Evolutionary conservation across 2,329 filamentous ascomycete species (phyloP), one percentile per base, ranked within the genome.

Genomic region (Exophiala sideris): DNA sequence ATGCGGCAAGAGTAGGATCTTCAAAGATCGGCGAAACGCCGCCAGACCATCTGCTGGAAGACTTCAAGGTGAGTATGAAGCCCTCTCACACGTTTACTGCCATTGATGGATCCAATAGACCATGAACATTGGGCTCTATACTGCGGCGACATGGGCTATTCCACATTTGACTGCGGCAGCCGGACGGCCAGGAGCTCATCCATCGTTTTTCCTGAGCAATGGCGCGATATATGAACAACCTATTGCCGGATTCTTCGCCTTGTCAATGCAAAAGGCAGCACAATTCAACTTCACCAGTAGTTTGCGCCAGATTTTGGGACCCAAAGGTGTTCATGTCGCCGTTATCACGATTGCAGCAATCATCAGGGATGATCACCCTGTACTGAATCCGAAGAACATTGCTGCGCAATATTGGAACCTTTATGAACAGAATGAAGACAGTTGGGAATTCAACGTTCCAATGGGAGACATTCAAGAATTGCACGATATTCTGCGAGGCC

Each of bases 301-400:
- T 29, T 33, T 55, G 11, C 52, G 52, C 18, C 54, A 60, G 40
- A 36, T 56, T 29, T n/a, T 47, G 29, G 58, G 48, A 14, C 35
- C 51, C 24, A 40, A 56, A 20, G 63, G 67, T 3, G 62, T 64
- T 29, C 64, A 65, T 50, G 60, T 65, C 7, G 62, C 44, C 7
- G 53, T 57, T 10, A 51, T 65, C 40, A 57, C 56, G 16, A 59
- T 65, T 18, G 48, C 47, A 45, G 63, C 62, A 11, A 38, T 58
- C 4, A 54, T 65, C 9, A 52, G 38, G 9, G 49, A 54, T 11
- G 59, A 61, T 14, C 54, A 63, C 20, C 45, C 58, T 6, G 48
- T 55, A 7, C 50, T 36, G 48, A 62, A 58, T 36, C 42, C 61
- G 5, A 46, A 34, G 18, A 51, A 54, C 5, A 56, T 64, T 50